phyloP scores from a whole-genome alignment of 2,329 filamentous ascomycete species.

The Diaporthe nobilis region DNA sequence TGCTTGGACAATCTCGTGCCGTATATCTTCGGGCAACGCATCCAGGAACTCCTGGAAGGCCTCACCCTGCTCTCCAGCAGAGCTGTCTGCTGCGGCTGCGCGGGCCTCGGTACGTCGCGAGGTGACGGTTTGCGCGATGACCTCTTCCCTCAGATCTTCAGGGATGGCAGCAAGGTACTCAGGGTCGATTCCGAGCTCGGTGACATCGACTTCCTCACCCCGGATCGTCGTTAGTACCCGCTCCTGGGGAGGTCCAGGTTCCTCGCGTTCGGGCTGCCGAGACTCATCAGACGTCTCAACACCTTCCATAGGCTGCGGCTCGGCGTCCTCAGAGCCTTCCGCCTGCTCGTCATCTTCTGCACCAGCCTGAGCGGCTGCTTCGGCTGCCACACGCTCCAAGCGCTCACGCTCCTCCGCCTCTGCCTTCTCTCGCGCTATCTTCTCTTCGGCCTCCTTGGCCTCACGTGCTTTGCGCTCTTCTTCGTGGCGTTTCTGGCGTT shows the following conservation, averaged over 20 bases:
- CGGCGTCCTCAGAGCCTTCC: conserved; percentile 58
- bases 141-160: conserved; percentile 95
- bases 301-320: conserved; percentile 69
- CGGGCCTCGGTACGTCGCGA: conserved; percentile 84
- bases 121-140: conserved; percentile 91
- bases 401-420: conserved; percentile 80
- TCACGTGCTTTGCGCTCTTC: conserved; percentile 77
- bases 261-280: conserved; percentile 51
- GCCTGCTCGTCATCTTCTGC: conserved; percentile 52
- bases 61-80: conserved; percentile 82
- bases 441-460: conserved; percentile 80
- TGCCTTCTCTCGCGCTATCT: conserved; percentile 74
- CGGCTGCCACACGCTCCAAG: conserved; percentile 71
- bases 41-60: conserved; percentile 96
- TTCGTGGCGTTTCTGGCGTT: conserved; percentile 73
- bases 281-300: conserved; percentile 68
- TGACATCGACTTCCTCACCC: conserved; percentile 92
- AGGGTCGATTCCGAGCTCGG: conserved; percentile 91
- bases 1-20: conserved; percentile 90
- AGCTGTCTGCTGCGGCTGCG: conserved; percentile 70
- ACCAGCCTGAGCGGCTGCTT: conserved; percentile 65
- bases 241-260: conserved; percentile 63
- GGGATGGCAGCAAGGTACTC: conserved; percentile 98
- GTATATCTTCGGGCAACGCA: conserved; percentile 90
- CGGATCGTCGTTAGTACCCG: conserved; percentile 87